These are phyloP conservation scores for Micractinium conductrix DNA, from an alignment of 139 green algal genomes.

Conservation along the genomic window DNA sequence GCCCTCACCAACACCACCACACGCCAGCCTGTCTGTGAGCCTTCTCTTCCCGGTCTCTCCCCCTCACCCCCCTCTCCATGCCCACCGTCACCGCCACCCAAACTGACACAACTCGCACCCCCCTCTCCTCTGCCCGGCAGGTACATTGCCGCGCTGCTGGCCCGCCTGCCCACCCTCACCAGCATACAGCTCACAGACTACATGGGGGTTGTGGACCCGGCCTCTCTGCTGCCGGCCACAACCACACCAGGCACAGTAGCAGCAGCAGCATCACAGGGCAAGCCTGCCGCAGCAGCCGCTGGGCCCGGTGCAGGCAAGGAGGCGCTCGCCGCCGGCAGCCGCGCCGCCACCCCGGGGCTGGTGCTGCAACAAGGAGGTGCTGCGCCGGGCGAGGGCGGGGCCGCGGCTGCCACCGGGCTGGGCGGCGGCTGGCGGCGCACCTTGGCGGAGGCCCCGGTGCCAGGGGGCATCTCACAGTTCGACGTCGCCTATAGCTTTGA, in stretches of 20 bases:
- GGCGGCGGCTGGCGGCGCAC: constrained; percentile 17
- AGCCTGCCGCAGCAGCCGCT: neutral
- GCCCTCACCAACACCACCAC: too few relatives aligned
- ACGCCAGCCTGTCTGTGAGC: too few relatives aligned
- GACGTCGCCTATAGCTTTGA: constrained; percentile 15
- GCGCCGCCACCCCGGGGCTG: neutral
- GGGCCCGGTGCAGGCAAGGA: neutral
- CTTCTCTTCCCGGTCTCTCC: too few relatives aligned
- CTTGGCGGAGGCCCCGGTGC: constrained; percentile 18
- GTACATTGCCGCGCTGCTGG: constrained; percentile 16
- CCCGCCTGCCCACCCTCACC: constrained; percentile 17
- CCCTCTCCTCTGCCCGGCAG: neutral
- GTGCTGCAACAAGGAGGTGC: constrained; percentile 2
- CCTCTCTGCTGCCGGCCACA: neutral
- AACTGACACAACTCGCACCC: neutral
- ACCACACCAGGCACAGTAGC: neutral
- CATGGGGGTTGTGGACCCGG: constrained; percentile 17
- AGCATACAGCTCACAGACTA: constrained; percentile 23
- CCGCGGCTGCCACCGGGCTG: neutral
- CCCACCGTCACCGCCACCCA: too few relatives aligned
- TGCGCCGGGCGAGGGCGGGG: neutral
- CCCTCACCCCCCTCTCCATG: too few relatives aligned
- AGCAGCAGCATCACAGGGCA: neutral
- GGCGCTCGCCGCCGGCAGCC: neutral
- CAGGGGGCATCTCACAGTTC: constrained; percentile 21